A percentile compares a stretch with the other conserved stretches of the same genome.
phyloP scores from a whole-genome alignment of 352 stramenopile genomes.

The Globisporangium paroecandrum region DNA sequence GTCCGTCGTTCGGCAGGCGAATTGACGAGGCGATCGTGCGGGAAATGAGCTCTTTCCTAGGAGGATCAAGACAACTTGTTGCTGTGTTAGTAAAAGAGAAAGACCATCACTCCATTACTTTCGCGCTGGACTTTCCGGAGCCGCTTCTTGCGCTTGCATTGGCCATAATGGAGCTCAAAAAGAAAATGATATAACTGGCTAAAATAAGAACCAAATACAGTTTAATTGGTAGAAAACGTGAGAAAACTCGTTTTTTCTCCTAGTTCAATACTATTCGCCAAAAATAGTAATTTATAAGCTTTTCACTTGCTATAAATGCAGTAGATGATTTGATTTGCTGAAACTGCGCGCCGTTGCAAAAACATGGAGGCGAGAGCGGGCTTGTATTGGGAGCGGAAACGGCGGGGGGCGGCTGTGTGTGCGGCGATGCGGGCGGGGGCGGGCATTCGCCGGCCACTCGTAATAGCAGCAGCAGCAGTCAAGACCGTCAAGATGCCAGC shows the following conservation, averaged over 20 bases:
- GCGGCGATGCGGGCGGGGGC: neutral
- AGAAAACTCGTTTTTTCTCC: neutral
- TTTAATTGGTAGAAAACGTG: neutral
- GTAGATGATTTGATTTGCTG: conserved; percentile 19
- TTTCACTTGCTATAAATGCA: conserved; percentile 22
- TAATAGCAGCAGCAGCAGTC: conserved; percentile 7
- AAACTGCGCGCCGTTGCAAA: conserved; percentile 33
- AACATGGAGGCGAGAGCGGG: conserved; percentile 23
- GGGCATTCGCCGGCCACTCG: conserved; percentile 21
- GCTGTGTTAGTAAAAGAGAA: conserved; percentile 4
- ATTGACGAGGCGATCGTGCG: neutral
- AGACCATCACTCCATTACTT: conserved; percentile 11
- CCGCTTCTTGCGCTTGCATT: neutral
- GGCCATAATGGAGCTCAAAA: neutral
- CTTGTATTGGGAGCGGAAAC: conserved; percentile 10
- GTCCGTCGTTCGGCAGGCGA: neutral
- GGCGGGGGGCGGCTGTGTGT: neutral
- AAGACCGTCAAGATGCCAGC: conserved; percentile 36
- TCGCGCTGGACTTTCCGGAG: conserved; percentile 17
- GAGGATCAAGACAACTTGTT: neutral
- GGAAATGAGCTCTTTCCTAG: neutral
- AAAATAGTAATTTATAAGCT: neutral
- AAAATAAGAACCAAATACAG: neutral
- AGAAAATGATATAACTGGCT: neutral
- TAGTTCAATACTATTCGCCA: conserved; percentile 5